Evolutionary conservation across 768 basidiomycete genomes (phyloP).

Genomic region (Hericium rajendrae): DNA sequence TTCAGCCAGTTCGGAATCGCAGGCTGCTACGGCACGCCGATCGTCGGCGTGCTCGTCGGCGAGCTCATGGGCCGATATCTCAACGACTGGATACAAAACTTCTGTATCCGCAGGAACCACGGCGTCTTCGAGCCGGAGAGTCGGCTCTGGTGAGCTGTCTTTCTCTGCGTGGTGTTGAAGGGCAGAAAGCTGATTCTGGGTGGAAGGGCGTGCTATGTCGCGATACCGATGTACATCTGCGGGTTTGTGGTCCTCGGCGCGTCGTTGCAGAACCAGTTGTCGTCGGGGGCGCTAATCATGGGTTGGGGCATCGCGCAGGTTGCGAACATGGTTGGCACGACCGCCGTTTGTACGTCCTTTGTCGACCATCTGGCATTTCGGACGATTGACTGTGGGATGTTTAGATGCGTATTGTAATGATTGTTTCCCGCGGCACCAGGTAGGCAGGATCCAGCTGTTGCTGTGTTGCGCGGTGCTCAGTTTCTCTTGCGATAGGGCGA

Average conservation of each 20-base stretch:
- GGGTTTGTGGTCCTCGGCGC: constrained; percentile 52
- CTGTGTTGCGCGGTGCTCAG: neutral
- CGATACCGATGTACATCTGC: constrained; percentile 45
- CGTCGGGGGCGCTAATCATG: constrained; percentile 42
- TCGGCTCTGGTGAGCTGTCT: constrained; percentile 40
- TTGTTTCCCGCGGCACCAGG: constrained; percentile 35
- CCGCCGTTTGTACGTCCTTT: constrained; percentile 42
- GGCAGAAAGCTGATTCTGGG: neutral
- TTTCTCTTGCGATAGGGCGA: constrained; percentile 34
- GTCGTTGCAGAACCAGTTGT: constrained; percentile 41
- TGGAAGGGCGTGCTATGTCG: constrained; percentile 48
- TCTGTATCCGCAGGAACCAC: constrained; percentile 31
- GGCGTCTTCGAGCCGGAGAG: constrained; percentile 46
- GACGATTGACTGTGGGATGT: neutral
- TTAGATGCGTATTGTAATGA: constrained; percentile 39
- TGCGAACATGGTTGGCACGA: constrained; percentile 48
- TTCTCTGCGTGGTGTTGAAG: neutral
- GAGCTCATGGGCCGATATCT: constrained; percentile 39
- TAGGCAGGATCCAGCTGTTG: constrained; percentile 4
- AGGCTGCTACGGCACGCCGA: constrained; percentile 43
- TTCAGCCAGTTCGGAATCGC: constrained; percentile 39
- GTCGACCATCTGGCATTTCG: constrained; percentile 9
- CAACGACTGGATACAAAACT: constrained; percentile 38
- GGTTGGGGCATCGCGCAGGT: constrained; percentile 59
- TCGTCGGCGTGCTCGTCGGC: constrained; percentile 40